A percentile compares a stretch with the other conserved stretches of the same genome.
Conservation (phyloP, 2,329 filamentous ascomycete genomes). For the Juglanconis juglandina region DNA sequence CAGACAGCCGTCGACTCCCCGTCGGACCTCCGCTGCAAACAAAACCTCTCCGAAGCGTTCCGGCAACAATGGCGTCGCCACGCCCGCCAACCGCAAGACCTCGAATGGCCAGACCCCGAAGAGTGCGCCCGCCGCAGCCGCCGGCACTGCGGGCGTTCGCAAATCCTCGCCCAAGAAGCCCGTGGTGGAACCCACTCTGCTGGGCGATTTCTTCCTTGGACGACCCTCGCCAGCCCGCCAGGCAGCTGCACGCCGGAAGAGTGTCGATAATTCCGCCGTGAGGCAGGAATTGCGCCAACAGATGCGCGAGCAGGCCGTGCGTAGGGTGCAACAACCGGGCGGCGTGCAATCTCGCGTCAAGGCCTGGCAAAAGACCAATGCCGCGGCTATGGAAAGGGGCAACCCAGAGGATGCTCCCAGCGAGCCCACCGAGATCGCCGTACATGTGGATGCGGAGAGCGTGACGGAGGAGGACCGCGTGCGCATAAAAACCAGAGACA, state of each 20-base stretch:
- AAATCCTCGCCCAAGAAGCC: constrained; percentile 34
- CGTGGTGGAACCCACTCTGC: constrained; percentile 43
- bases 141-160: constrained; percentile 25
- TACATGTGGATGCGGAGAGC: constrained; percentile 56
- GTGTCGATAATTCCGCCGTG: constrained; percentile 51
- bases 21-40: constrained; percentile 15
- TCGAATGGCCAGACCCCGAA: constrained; percentile 35
- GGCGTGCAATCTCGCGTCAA: constrained; percentile 77
- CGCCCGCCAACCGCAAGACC: constrained; percentile 24
- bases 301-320: constrained; percentile 57
- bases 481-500: constrained; percentile 52
- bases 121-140: constrained; percentile 38
- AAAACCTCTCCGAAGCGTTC: constrained; percentile 20
- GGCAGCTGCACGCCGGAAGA: constrained; percentile 47
- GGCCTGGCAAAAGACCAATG: constrained; percentile 79
- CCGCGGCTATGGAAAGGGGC: constrained; percentile 55
- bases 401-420: constrained; percentile 51
- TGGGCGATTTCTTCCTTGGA: constrained; percentile 56
- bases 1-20: constrained; percentile 11
- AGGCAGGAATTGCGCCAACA: constrained; percentile 52
- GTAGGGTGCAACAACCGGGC: constrained; percentile 58
- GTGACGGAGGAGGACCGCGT: constrained; percentile 60
- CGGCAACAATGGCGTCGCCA: constrained; percentile 22
- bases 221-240: constrained; percentile 54
- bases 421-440: constrained; percentile 58